phyloP scores from a whole-genome alignment of 495 filamentous ascomycete genomes.

The Trichoderma erinaceum region DNA sequence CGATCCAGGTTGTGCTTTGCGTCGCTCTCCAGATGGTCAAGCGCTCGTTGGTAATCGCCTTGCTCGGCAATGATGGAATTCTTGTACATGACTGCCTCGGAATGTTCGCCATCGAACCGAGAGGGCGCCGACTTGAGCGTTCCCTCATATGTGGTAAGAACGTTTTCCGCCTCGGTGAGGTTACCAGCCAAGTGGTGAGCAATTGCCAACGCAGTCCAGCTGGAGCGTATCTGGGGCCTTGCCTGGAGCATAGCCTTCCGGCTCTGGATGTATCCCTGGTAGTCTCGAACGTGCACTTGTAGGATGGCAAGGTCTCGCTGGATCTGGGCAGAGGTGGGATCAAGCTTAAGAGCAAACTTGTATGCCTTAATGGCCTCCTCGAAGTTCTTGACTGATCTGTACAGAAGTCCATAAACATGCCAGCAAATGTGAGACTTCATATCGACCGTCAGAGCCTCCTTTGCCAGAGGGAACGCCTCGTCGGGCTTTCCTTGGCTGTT shows the following conservation, averaged over 20 bases:
- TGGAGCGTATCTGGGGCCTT: constrained; percentile 71
- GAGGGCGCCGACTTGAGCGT: constrained; percentile 72
- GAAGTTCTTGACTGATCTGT: constrained; percentile 88
- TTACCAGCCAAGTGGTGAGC: constrained; percentile 87
- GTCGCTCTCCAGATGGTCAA: constrained; percentile 78
- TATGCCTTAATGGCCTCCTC: constrained; percentile 99
- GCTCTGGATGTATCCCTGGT: constrained; percentile 85
- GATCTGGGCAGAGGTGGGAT: constrained; percentile 90
- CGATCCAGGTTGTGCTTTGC: constrained; percentile 75
- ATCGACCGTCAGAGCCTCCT: constrained; percentile 82
- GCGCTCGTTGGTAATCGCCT: constrained; percentile 68
- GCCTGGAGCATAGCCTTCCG: constrained; percentile 76
- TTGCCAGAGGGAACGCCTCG: constrained; percentile 89
- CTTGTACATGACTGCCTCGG: constrained; percentile 94
- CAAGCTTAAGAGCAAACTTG: constrained; percentile 83
- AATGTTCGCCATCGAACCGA: constrained; percentile 78
- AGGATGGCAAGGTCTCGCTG: constrained; percentile 88
- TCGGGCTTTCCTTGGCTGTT: constrained; percentile 84
- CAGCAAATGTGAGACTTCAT: constrained; percentile 99
- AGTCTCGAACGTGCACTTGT: constrained; percentile 96
- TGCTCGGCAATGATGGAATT: constrained; percentile 88
- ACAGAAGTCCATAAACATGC: constrained; percentile 98
- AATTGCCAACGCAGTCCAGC: constrained; percentile 93
- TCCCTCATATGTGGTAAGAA: constrained; percentile 85
- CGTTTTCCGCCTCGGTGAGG: constrained; percentile 78